Conservation (phyloP, 345 rosid species). For the Syzygium aromaticum region DNA sequence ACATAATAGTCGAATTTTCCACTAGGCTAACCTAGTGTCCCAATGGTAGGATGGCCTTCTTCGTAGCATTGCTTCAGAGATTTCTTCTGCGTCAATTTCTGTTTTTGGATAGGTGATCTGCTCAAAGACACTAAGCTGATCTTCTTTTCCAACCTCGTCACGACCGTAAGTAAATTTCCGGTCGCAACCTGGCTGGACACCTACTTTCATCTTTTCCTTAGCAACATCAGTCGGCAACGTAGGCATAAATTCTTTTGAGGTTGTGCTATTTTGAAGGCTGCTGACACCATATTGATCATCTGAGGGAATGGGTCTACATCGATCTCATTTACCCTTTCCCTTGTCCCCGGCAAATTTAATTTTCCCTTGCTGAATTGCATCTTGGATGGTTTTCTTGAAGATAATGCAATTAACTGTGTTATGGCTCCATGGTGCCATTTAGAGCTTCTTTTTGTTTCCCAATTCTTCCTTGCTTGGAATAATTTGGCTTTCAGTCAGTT, state of each 20-base stretch:
- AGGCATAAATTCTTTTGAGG: neutral
- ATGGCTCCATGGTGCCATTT: neutral
- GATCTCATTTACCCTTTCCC: neutral
- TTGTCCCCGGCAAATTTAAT: neutral
- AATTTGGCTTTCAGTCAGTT: neutral
- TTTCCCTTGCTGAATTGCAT: neutral
- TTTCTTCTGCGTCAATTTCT: neutral
- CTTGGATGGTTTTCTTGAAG: neutral
- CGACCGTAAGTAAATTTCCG: neutral
- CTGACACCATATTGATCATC: neutral
- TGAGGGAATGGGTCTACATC: neutral
- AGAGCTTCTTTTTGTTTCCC: neutral
- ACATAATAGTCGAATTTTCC: neutral
- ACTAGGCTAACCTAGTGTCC: neutral
- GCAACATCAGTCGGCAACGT: neutral
- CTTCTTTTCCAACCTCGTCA: neutral
- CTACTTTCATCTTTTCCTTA: neutral
- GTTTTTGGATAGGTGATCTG: neutral
- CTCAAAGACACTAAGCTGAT: neutral
- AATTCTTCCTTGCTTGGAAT: neutral
- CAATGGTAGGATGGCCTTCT: neutral
- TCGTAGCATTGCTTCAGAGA: neutral
- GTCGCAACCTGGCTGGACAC: neutral
- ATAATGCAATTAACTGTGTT: neutral
- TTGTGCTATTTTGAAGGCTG: neutral